Percentiles rank a stretch among this genome's conserved stretches.
phyloP scores from a whole-genome alignment of 2,329 filamentous ascomycete genomes.

The Ophidiomyces ophidiicola region DNA sequence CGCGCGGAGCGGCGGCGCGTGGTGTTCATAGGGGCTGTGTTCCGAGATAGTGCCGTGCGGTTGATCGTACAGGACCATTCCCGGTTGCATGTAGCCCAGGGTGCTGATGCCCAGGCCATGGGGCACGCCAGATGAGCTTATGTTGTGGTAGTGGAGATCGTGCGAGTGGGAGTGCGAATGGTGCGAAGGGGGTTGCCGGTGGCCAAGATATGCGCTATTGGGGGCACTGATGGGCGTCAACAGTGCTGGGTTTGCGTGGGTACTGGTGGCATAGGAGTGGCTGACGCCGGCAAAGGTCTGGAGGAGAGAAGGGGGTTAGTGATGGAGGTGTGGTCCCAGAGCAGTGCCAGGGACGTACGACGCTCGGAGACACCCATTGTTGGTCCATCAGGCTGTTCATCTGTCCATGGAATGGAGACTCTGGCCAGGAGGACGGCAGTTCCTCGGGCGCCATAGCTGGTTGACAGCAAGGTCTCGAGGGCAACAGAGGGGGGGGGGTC shows the following conservation, averaged over 20 bases:
- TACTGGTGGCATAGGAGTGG: constrained; percentile 26
- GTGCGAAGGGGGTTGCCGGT: constrained; percentile 25
- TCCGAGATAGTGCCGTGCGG: constrained; percentile 8
- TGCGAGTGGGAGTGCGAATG: constrained; percentile 30
- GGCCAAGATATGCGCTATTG: constrained; percentile 24
- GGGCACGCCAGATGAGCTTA: constrained; percentile 21
- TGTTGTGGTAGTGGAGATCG: constrained; percentile 26
- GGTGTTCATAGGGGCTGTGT: constrained; percentile 3
- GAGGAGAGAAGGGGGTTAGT: constrained; percentile 5
- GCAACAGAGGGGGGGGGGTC: no score
- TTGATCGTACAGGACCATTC: constrained; percentile 19
- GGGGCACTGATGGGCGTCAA: constrained; percentile 32
- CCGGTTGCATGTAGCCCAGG: constrained; percentile 22
- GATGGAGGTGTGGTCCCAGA: background rate
- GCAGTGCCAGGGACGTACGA: constrained; percentile 8
- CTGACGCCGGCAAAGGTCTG: constrained; percentile 20
- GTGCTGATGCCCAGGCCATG: constrained; percentile 31
- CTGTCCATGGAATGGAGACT: constrained; percentile 12
- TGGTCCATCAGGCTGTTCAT: constrained; percentile 12
- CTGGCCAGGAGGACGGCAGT: constrained; percentile 11
- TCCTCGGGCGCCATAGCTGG: constrained; percentile 10
- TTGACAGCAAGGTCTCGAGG: no score
- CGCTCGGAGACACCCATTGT: constrained; percentile 14
- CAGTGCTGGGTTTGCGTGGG: constrained; percentile 22
- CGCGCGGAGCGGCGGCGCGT: constrained; percentile 16